These are phyloP conservation scores for Arabidopsis hybrid DNA, from an alignment of 441 rosid genomes.

Conservation along the genomic window DNA sequence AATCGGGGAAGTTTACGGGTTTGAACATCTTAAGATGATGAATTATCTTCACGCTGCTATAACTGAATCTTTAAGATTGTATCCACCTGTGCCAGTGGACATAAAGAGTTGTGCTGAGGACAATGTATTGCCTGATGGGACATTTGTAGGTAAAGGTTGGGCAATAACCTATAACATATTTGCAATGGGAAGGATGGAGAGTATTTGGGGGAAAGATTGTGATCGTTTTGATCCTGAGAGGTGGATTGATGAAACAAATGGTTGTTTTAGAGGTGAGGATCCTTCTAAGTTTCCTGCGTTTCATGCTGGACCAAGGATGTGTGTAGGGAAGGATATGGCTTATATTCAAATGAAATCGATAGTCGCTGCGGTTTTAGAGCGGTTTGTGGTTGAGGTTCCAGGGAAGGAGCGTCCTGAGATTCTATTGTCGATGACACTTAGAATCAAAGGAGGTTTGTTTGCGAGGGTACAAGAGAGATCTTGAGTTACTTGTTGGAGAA, in stretches of 20 bases:
- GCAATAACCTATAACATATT: constrained; percentile 64
- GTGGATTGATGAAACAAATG: constrained; percentile 57
- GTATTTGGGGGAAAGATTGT: constrained; percentile 70
- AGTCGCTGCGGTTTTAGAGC: constrained; percentile 54
- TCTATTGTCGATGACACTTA: constrained; percentile 52
- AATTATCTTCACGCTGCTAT: constrained; percentile 69
- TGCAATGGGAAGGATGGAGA: constrained; percentile 76
- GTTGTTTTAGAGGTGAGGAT: constrained; percentile 47
- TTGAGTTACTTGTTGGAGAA: constrained; percentile 24
- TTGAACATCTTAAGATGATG: constrained; percentile 62
- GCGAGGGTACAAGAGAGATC: constrained; percentile 55
- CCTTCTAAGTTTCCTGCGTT: constrained; percentile 70
- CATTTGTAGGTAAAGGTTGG: constrained; percentile 59
- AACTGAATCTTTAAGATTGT: constrained; percentile 70
- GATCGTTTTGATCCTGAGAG: constrained; percentile 67
- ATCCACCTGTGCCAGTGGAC: constrained; percentile 71
- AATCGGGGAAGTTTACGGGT: constrained; percentile 46
- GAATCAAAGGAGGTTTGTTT: constrained; percentile 65
- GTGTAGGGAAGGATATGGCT: constrained; percentile 83
- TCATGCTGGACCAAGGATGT: constrained; percentile 74
- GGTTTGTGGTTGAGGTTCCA: constrained; percentile 57
- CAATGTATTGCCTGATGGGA: constrained; percentile 73
- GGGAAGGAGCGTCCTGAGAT: constrained; percentile 58
- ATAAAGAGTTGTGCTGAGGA: constrained; percentile 53
- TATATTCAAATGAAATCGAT: constrained; percentile 75